Conservation (phyloP, 805 yeast genomes). For the Pichia gijzeniarum region DNA sequence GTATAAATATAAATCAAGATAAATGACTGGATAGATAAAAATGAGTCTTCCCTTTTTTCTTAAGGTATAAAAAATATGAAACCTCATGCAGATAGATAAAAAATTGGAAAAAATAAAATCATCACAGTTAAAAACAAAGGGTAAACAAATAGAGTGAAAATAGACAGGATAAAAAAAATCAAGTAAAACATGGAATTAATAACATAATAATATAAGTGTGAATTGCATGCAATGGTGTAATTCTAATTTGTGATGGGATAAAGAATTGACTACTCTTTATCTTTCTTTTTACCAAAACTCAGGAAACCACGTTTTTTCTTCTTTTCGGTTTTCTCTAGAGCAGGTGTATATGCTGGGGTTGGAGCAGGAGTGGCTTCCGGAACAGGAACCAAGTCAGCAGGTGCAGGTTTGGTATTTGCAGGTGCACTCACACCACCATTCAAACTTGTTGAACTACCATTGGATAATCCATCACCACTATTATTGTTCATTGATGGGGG, state of each 20-base stretch:
- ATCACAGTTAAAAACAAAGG: too few relatives aligned
- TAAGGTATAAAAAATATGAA: too few relatives aligned
- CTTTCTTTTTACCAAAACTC: constrained; percentile 42
- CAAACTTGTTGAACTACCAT: constrained; percentile 6
- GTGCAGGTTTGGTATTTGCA: not conserved
- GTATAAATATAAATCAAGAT: too few relatives aligned
- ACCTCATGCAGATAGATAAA: too few relatives aligned
- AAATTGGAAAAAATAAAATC: too few relatives aligned
- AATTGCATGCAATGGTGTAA: not conserved
- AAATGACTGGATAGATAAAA: too few relatives aligned
- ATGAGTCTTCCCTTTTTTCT: too few relatives aligned
- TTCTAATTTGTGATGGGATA: not conserved
- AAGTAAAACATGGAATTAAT: too few relatives aligned
- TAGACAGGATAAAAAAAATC: too few relatives aligned
- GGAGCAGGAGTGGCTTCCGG: constrained; percentile 31
- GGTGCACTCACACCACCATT: not conserved
- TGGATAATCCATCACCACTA: constrained; percentile 4
- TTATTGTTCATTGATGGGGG: constrained; percentile 8
- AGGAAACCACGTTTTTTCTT: constrained; percentile 54
- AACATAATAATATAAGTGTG: not conserved
- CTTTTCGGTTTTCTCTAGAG: constrained; percentile 25
- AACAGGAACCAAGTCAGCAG: constrained; percentile 17
- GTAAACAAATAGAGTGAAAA: too few relatives aligned
- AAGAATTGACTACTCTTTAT: not conserved
- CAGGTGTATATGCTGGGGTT: constrained; percentile 47